phyloP scores from a whole-genome alignment of 1,139 yeast genomes.

The Debaryomyces robertsiae region DNA sequence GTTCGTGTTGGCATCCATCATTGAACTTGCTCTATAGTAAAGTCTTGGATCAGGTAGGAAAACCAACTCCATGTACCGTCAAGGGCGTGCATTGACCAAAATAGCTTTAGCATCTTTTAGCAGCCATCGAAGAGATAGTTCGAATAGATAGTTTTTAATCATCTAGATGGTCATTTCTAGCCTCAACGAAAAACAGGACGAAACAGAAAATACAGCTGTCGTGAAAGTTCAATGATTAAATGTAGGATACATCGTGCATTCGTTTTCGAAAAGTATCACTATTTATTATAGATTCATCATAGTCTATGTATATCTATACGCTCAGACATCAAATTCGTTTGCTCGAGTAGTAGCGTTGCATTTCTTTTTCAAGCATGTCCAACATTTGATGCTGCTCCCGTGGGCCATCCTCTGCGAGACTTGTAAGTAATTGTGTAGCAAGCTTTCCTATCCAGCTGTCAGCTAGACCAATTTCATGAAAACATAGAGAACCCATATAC shows the following conservation, averaged over 20 bases:
- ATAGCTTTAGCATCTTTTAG: too few relatives aligned
- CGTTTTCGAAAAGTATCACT: too few relatives aligned
- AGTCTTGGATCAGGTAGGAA: neutral
- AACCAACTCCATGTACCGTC: neutral
- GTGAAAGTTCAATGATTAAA: too few relatives aligned
- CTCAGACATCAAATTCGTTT: slow-evolving; percentile 2
- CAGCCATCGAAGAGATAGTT: too few relatives aligned
- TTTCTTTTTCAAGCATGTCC: slow-evolving; percentile 1
- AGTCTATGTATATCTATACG: too few relatives aligned
- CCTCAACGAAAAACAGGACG: too few relatives aligned
- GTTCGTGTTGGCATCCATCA: neutral
- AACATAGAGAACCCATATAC: slow-evolving; percentile 23
- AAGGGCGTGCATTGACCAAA: neutral
- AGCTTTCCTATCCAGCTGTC: slow-evolving; percentile 22
- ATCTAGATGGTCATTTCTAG: too few relatives aligned
- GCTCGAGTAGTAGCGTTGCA: slow-evolving; percentile 1
- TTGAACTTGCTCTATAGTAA: neutral
- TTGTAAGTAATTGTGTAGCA: slow-evolving; percentile 10
- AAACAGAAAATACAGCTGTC: too few relatives aligned
- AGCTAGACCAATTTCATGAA: slow-evolving; percentile 13
- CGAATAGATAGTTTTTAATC: too few relatives aligned
- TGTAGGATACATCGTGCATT: too few relatives aligned
- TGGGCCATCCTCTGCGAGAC: neutral
- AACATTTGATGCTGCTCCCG: slow-evolving; percentile 11
- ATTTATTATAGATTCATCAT: too few relatives aligned